A percentile compares a stretch with the other conserved stretches of the same genome.
These are phyloP conservation scores for Pseudopithomyces chartarum DNA, from an alignment of 2,329 filamentous ascomycete species.

Conservation along the genomic window DNA sequence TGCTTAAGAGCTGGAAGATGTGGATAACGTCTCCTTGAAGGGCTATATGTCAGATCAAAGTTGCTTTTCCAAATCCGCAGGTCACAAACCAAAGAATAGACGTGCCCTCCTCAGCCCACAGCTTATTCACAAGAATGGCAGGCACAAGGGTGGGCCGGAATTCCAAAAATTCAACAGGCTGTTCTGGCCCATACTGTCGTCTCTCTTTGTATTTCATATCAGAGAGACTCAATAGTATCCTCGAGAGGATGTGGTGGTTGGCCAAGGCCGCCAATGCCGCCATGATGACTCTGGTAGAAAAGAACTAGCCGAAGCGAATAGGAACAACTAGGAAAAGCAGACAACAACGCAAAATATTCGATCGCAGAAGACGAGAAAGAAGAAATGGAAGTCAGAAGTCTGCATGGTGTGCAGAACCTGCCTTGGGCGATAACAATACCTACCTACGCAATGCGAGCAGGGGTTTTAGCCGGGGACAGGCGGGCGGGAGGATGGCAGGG, in stretches of 20 bases:
- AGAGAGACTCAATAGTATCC: constrained; percentile 34
- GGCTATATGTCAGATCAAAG: background rate
- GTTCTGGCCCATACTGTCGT: constrained; percentile 35
- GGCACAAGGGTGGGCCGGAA: constrained; percentile 41
- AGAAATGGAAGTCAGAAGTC: constrained; percentile 4
- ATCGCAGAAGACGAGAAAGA: background rate
- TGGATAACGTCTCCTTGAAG: constrained; percentile 27
- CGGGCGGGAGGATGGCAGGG: constrained; percentile 21
- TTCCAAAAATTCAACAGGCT: constrained; percentile 40
- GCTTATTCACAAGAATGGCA: constrained; percentile 35
- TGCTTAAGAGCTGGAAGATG: constrained; percentile 29
- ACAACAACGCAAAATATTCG: background rate
- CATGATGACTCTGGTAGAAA: constrained; percentile 28
- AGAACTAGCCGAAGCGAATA: background rate
- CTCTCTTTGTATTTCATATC: constrained; percentile 38
- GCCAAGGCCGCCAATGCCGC: constrained; percentile 26
- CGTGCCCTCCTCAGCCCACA: constrained; percentile 41
- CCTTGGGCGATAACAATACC: constrained; percentile 9
- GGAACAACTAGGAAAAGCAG: background rate
- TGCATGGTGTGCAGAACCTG: constrained; percentile 10
- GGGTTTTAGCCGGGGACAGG: constrained; percentile 10
- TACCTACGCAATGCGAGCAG: constrained; percentile 19
- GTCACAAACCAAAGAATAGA: constrained; percentile 32
- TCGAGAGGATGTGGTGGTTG: constrained; percentile 31
- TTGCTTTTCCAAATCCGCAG: too few relatives aligned